Evolutionary conservation across 2,329 filamentous ascomycete species (phyloP).

Genomic region (Aspergillus piperis): DNA sequence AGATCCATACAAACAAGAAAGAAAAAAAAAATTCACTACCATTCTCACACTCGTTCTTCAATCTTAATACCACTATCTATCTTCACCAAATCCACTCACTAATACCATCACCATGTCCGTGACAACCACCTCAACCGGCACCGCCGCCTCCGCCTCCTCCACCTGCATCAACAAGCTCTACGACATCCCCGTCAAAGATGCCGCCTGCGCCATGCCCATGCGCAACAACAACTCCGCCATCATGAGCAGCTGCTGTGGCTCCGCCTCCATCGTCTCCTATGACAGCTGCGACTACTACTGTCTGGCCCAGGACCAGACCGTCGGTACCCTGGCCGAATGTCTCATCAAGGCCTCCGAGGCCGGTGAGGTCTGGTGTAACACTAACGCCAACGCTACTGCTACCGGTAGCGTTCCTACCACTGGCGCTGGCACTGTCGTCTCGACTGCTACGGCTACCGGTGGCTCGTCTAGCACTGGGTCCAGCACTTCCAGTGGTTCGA

Average conservation of each 20-base stretch:
- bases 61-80: not conserved
- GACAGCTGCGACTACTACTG: constrained; percentile 28
- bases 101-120: constrained; percentile 2
- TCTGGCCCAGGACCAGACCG: constrained; percentile 22
- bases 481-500: not conserved
- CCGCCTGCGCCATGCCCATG: constrained; percentile 29
- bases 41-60: not conserved
- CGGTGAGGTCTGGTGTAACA: constrained; percentile 28
- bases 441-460: constrained; percentile 11
- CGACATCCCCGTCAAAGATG: constrained; percentile 26
- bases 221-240: constrained; percentile 22
- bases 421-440: constrained; percentile 18
- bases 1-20: not conserved
- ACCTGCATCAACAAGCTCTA: constrained; percentile 25
- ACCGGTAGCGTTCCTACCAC: constrained; percentile 23
- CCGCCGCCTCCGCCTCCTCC: constrained; percentile 20
- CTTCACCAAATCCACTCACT: not conserved
- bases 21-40: too few species aligned
- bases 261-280: constrained; percentile 24
- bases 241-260: constrained; percentile 25
- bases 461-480: not conserved
- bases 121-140: constrained; percentile 19
- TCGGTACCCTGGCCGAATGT: constrained; percentile 23
- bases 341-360: constrained; percentile 23
- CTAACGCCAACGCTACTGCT: constrained; percentile 25